Percentiles rank a stretch among this genome's conserved stretches.
phyloP scores from a whole-genome alignment of 805 yeast species.

The Wickerhamomyces bisporus region DNA sequence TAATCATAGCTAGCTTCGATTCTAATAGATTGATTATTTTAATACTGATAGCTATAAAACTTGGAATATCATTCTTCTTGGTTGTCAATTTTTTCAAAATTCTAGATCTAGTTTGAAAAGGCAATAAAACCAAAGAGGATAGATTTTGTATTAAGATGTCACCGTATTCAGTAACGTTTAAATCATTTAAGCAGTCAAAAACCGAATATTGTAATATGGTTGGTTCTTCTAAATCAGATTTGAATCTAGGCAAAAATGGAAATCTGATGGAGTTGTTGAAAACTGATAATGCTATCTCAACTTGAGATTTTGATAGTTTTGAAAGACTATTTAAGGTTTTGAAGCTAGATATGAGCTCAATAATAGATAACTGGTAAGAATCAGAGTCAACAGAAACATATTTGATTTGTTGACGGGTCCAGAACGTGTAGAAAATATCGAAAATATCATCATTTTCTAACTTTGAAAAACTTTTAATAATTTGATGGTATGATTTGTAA shows the following conservation, averaged over 20 bases:
- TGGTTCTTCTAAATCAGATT: constrained; percentile 48
- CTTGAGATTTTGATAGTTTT: constrained; percentile 26
- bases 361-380: constrained; percentile 55
- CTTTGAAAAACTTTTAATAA: constrained; percentile 33
- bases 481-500: constrained; percentile 46
- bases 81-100: constrained; percentile 49
- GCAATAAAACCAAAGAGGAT: constrained; percentile 47
- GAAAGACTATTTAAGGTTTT: constrained; percentile 39
- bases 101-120: constrained; percentile 55
- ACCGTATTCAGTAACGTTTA: constrained; percentile 31
- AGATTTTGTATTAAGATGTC: constrained; percentile 49
- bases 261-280: constrained; percentile 65
- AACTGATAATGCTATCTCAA: constrained; percentile 49
- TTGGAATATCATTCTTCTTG: constrained; percentile 43
- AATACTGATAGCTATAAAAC: constrained; percentile 57
- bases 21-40: constrained; percentile 38
- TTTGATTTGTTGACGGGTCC: constrained; percentile 39
- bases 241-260: constrained; percentile 61
- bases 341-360: constrained; percentile 50
- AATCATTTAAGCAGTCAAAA: constrained; percentile 38
- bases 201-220: constrained; percentile 63
- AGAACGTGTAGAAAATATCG: constrained; percentile 43
- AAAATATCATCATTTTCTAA: constrained; percentile 30
- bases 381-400: constrained; percentile 35
- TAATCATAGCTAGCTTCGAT: constrained; percentile 28